A percentile compares a stretch with the other conserved stretches of the same genome.
phyloP scores from a whole-genome alignment of 768 basidiomycete genomes.

The Termitomyces sp. region DNA sequence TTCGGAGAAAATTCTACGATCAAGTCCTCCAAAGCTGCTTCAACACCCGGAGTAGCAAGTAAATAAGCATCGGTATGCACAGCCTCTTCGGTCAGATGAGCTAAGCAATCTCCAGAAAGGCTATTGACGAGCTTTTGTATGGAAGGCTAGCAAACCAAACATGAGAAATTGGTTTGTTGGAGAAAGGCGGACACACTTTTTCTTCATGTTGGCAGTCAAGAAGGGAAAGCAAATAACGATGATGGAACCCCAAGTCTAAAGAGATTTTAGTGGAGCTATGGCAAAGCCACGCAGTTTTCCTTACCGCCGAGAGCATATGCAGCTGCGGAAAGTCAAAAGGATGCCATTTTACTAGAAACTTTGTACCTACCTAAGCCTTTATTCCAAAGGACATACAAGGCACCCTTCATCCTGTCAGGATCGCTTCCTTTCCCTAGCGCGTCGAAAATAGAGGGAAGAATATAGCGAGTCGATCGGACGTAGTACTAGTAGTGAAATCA shows the following conservation, averaged over 20 bases:
- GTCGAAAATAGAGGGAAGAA: conserved; percentile 56
- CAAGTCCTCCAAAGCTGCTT: conserved; percentile 45
- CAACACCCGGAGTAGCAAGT: conserved; percentile 44
- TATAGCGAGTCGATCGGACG: conserved; percentile 65
- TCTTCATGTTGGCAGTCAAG: conserved; percentile 82
- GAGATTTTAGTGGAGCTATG: conserved; percentile 4
- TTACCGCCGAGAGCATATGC: conserved; percentile 68
- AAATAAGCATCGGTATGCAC: conserved; percentile 60
- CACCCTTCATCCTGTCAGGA: conserved; percentile 94
- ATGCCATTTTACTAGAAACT: background rate
- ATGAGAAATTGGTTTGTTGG: background rate
- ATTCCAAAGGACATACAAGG: conserved; percentile 75
- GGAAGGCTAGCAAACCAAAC: conserved; percentile 48
- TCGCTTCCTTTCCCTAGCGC: conserved; percentile 73
- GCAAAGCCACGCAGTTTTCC: conserved; percentile 15
- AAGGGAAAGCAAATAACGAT: conserved; percentile 56
- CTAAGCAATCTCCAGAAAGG: conserved; percentile 60
- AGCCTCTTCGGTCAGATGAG: conserved; percentile 60
- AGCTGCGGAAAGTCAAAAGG: conserved; percentile 32
- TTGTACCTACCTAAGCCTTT: conserved; percentile 57
- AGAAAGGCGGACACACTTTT: conserved; percentile 48
- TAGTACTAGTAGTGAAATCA: conserved; percentile 47
- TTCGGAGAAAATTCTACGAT: conserved; percentile 44
- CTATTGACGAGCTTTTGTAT: conserved; percentile 67
- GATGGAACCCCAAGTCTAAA: conserved; percentile 55